Evolutionary conservation across 1,284 basidiomycete species (phyloP), one percentile per base, ranked within the genome.

Genomic region (Trichosporon asahii): DNA sequence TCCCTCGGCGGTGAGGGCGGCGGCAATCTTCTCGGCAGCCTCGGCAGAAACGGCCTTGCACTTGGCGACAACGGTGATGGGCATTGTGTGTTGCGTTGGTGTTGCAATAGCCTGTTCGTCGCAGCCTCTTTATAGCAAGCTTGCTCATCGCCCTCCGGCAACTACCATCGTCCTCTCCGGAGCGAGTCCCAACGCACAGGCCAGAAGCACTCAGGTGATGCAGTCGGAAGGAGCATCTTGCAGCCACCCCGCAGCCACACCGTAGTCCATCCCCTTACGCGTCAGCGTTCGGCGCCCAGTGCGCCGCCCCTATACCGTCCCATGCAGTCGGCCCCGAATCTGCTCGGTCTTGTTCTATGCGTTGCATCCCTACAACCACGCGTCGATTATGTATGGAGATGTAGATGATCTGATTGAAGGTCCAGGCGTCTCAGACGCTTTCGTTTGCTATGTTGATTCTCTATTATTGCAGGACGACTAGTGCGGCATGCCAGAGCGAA

Each of bases 31-130:
- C 57, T 61, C 57, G 3, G 57, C 57, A 18, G 57, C 57, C 57
- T 61, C 57, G 57, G 57, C 57, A 18, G 57, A 61, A 31, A 61
- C 29, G 57, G 57, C 57, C 18, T 29, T 33, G 57, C 21, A 61
- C 57, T 61, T 61, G 57, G 29, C 57, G 27, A 27, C 29, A 31
- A 31, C 57, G 27, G 57, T 61, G 57, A 61, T 61, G 29, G 57
- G 9, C 57, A 61, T 61, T 7, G 14, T 33, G 18, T 25, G 1
- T 44, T 44, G 18, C 18, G 40, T 7, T 44, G 40, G 18, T 44
- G 40, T 44, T 44, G 40, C 5, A 2, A 2, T 18, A 15, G 3
- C 4, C 40, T 6, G 49, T 21, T 53, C 49, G 25, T 25, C 5
- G 49, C 21, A 21, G 5, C 49, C 31, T 53, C 49, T 53, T 53